Evolutionary conservation across 441 rosid species (phyloP).

Genomic region (Rhodomyrtus psidioides): DNA sequence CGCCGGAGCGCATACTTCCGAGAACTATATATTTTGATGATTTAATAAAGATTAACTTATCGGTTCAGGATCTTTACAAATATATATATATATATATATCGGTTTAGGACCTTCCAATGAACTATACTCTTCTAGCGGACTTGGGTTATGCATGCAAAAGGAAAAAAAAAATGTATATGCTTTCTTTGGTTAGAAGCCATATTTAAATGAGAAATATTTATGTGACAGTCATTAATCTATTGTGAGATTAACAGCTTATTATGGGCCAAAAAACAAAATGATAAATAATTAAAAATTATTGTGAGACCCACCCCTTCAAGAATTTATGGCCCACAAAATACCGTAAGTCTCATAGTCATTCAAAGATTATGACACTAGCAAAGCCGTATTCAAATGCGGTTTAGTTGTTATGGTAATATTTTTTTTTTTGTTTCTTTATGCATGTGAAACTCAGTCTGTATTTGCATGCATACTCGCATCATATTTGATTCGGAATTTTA

Average conservation of each 20-base stretch:
- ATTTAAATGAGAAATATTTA: too few species aligned
- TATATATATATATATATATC: too few species aligned
- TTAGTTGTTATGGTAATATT: neutral
- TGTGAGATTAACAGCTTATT: too few species aligned
- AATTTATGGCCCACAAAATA: too few species aligned
- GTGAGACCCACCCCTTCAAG: too few species aligned
- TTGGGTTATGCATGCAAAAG: neutral
- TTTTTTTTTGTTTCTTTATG: neutral
- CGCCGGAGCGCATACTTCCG: neutral
- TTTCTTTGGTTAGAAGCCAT: neutral
- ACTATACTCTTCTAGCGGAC: neutral
- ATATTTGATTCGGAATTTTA: neutral
- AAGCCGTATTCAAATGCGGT: neutral
- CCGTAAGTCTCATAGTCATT: too few species aligned
- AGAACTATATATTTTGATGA: neutral
- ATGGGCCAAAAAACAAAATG: too few species aligned
- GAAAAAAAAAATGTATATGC: neutral
- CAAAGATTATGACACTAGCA: too few species aligned
- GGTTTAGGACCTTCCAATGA: neutral
- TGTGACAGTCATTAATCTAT: too few species aligned
- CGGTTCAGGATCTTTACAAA: neutral
- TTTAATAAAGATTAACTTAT: neutral
- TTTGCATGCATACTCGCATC: neutral
- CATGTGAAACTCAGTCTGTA: neutral
- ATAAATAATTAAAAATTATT: too few species aligned